Conservation (phyloP, 2,329 filamentous ascomycete genomes). For the Rutstroemia sp. region DNA sequence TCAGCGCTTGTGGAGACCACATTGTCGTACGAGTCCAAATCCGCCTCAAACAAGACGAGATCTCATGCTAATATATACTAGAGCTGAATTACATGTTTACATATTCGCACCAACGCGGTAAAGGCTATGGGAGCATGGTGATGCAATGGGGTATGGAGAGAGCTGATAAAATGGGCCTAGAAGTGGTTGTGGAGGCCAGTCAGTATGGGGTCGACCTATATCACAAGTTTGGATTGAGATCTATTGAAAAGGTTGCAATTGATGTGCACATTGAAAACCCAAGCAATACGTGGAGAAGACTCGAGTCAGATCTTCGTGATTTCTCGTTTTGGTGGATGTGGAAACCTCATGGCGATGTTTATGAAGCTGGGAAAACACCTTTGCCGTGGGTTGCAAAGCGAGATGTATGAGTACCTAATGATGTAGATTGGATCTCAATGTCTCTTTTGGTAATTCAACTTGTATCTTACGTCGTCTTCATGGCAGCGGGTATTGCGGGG, state of each 20-base stretch:
- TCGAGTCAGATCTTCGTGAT: not conserved
- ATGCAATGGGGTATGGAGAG: not conserved
- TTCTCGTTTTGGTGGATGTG: slow-evolving; percentile 2
- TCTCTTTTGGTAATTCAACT: too few species aligned
- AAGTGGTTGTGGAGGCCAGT: not conserved
- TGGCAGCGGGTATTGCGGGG: too few species aligned
- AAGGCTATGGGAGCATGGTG: not conserved
- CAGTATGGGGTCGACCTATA: not conserved
- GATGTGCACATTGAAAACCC: not conserved
- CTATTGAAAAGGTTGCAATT: not conserved
- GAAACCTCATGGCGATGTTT: not conserved
- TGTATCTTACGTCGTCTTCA: too few species aligned
- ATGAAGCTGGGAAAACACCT: not conserved
- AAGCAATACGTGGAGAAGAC: not conserved
- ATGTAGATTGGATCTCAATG: too few species aligned
- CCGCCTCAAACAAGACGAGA: not conserved
- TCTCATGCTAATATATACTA: not conserved
- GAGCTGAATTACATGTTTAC: not conserved
- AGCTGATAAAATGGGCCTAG: not conserved
- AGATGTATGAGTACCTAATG: too few species aligned
- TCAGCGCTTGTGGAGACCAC: not conserved
- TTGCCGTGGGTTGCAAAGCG: not conserved
- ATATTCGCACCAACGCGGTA: not conserved
- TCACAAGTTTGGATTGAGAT: slow-evolving; percentile 1
- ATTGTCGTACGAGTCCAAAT: not conserved